Base-by-base conservation (phyloP, 2,329 filamentous ascomycete genomes). In the Huntiella decipiens region DNA sequence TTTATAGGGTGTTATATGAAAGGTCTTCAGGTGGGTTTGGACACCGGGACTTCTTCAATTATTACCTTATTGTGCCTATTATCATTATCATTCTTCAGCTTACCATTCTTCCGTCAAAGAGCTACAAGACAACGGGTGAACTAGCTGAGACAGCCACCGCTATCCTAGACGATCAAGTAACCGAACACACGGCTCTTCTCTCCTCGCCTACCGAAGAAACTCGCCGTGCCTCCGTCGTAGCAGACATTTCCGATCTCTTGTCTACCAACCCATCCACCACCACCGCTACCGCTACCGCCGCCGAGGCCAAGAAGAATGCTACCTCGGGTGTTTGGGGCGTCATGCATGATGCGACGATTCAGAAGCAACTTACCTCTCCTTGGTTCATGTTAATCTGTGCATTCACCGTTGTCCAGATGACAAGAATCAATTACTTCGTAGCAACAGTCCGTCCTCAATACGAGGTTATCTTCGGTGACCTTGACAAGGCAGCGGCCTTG, bases 391-490 rank as follows among this genome's bases (percentile, higher is more conserved):
- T 93, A 34, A 82, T 93, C 54, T 82, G 82, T 4, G 61, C 85
- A 15, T 88, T 93, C 58, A 93, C 84, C 4, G 68, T 81, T 31
- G 62, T 82, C 35, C 78, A 82, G 58, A 82, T 82, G 77, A 78
- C 77, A 2, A 71, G 80, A 28, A 92, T 93, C 69, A 93, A 93
- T 63, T 93, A 86, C 65, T 92, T 93, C 58, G 83, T 94, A 45
- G 84, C 86, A 3, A 92, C 86, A 2, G 79, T 93, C 51, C 72
- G 82, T 2, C 70, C 79, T 1, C 86, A 95, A 59, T 93, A 93
- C 61, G 72, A 76, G 38, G 79, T 77, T 54, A 71, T 95, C 6
- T 73, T 94, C 12, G 66, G 67, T 39, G 74, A 74, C 8, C 65
- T 67, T 49, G 59, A 64, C 1, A 66, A 70, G 48, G 82, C 85